phyloP scores from a whole-genome alignment of 805 yeast species.

The Schwanniomyces occidentalis region DNA sequence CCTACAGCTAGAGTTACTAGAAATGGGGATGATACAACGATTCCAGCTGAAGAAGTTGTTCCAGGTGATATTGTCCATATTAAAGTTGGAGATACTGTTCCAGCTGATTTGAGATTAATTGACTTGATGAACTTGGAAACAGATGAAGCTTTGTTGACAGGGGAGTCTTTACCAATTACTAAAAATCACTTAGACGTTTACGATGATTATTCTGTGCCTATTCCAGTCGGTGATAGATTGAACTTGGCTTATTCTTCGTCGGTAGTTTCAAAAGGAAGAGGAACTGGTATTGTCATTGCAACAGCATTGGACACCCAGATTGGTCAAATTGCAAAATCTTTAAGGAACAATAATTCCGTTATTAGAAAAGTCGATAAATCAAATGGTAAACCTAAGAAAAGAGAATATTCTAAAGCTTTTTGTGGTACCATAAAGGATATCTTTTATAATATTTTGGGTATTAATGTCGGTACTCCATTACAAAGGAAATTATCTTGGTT shows the following conservation, averaged over 20 bases:
- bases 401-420: constrained; percentile 34
- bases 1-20: constrained; percentile 49
- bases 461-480: constrained; percentile 47
- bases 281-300: constrained; percentile 37
- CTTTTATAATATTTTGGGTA: constrained; percentile 46
- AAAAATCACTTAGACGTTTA: constrained; percentile 37
- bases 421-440: constrained; percentile 43
- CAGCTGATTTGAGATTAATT: constrained; percentile 42
- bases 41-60: constrained; percentile 44
- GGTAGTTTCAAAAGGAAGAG: constrained; percentile 43
- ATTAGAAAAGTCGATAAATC: constrained; percentile 36
- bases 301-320: constrained; percentile 43
- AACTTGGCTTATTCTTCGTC: constrained; percentile 38
- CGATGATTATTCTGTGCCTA: constrained; percentile 33
- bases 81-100: constrained; percentile 43
- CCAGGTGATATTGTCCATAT: constrained; percentile 46
- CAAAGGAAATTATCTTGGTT: constrained; percentile 48
- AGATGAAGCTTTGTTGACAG: constrained; percentile 46
- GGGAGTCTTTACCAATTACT: constrained; percentile 36
- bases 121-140: constrained; percentile 39
- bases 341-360: constrained; percentile 22
- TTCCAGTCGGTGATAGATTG: constrained; percentile 38
- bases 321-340: constrained; percentile 41
- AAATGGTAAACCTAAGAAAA: constrained; percentile 36
- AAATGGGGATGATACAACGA: constrained; percentile 34